Evolutionary conservation across 148 eudicot genomes (phyloP).

Genomic region (Heliosperma pusillum): DNA sequence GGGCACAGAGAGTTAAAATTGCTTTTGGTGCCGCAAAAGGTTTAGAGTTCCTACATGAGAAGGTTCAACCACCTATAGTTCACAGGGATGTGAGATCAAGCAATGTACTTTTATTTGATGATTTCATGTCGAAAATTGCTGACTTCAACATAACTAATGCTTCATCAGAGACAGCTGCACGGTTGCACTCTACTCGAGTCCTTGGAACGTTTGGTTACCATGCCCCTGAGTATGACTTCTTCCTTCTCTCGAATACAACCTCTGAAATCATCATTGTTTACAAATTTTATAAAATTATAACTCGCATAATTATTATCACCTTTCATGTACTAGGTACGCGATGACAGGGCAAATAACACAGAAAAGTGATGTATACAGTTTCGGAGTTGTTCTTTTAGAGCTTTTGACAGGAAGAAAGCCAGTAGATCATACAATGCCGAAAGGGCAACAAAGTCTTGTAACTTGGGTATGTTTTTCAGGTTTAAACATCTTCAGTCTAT

Average conservation of each 20-base stretch:
- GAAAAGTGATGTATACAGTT: constrained; percentile 93
- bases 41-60: constrained; percentile 63
- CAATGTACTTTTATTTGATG: constrained; percentile 63
- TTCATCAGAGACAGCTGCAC: constrained; percentile 67
- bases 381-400: constrained; percentile 90
- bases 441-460: constrained; percentile 94
- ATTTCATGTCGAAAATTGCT: constrained; percentile 56
- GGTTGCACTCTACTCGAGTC: constrained; percentile 70
- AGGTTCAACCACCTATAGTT: constrained; percentile 67
- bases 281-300: not conserved
- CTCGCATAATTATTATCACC: not conserved
- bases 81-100: constrained; percentile 75
- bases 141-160: constrained; percentile 64
- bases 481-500: not conserved
- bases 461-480: constrained; percentile 59
- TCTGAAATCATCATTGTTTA: not conserved
- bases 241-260: not conserved
- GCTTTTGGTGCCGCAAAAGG: constrained; percentile 75
- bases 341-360: constrained; percentile 98
- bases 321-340: constrained; percentile 57
- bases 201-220: constrained; percentile 78
- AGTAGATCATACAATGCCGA: constrained; percentile 97
- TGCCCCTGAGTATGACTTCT: constrained; percentile 61
- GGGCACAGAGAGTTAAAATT: constrained; percentile 63
- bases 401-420: constrained; percentile 94